Percentiles rank a stretch among this genome's conserved stretches.
These are phyloP conservation scores for Helicostylum pulchrum DNA, from an alignment of 192 early-diverging fungal species.

Conservation along the genomic window DNA sequence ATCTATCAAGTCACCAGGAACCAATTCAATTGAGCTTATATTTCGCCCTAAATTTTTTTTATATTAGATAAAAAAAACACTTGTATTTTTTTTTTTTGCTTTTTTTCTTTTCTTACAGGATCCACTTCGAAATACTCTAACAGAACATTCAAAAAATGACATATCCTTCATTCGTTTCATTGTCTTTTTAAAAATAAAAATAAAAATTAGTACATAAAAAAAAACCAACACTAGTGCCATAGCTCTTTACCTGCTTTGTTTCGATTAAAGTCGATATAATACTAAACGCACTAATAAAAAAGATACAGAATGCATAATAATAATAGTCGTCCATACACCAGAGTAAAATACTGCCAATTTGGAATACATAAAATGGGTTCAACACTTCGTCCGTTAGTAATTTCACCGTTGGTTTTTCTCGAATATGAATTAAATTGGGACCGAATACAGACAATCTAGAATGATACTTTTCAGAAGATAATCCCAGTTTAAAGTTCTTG, in stretches of 20 bases:
- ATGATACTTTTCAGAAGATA: constrained; percentile 47
- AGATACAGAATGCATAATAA: constrained; percentile 92
- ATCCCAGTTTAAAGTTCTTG: constrained; percentile 46
- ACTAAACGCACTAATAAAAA: constrained; percentile 79
- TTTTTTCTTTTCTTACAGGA: constrained; percentile 43
- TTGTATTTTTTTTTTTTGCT: constrained; percentile 31
- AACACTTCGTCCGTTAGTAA: constrained; percentile 72
- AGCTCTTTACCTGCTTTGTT: constrained; percentile 53
- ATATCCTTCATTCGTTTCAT: constrained; percentile 75
- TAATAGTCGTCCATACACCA: constrained; percentile 93
- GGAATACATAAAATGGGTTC: constrained; percentile 83
- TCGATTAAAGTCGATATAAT: constrained; percentile 76
- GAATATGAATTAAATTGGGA: constrained; percentile 67
- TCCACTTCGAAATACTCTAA: constrained; percentile 68
- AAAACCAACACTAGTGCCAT: neutral
- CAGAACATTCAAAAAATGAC: constrained; percentile 82
- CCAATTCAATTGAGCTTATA: constrained; percentile 58
- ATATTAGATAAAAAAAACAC: constrained; percentile 10
- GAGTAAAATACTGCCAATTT: constrained; percentile 69
- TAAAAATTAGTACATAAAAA: constrained; percentile 10
- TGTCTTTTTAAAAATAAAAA: constrained; percentile 57
- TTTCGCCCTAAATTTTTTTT: constrained; percentile 22
- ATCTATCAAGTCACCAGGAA: constrained; percentile 95
- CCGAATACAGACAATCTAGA: constrained; percentile 71
- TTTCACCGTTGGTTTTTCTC: constrained; percentile 57